phyloP scores from a whole-genome alignment of 2,329 filamentous ascomycete genomes.

The Stromatinia cepivora region DNA sequence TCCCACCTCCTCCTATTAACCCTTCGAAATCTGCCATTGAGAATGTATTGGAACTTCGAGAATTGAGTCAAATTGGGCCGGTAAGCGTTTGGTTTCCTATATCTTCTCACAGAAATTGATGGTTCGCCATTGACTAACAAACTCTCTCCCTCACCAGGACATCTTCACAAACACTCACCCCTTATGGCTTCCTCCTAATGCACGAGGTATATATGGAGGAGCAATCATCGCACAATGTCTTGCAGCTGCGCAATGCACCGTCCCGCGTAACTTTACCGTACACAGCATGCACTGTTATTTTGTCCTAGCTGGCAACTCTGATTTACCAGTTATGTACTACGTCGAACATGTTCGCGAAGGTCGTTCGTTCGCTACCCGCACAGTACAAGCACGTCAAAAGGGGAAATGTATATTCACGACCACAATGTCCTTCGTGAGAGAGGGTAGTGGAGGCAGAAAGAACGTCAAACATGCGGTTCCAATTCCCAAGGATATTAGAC shows the following conservation, averaged over 20 bases:
- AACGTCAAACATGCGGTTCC: conserved; percentile 65
- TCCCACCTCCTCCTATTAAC: conserved; percentile 73
- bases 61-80: conserved; percentile 72
- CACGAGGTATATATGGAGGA: conserved; percentile 90
- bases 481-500: conserved; percentile 51
- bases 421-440: conserved; percentile 82
- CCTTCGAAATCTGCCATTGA: conserved; percentile 77
- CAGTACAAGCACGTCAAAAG: conserved; percentile 90
- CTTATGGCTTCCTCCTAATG: conserved; percentile 88
- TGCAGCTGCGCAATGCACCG: conserved; percentile 82
- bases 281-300: conserved; percentile 99
- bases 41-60: conserved; percentile 83
- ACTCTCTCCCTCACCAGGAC: conserved; percentile 53
- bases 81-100: conserved; percentile 48
- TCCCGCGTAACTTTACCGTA: conserved; percentile 75
- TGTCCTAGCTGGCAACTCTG: conserved; percentile 81
- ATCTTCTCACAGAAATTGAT: conserved; percentile 22
- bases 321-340: conserved; percentile 88
- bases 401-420: conserved; percentile 93
- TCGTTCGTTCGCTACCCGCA: conserved; percentile 84
- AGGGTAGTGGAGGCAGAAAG: conserved; percentile 54
- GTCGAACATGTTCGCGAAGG: conserved; percentile 93
- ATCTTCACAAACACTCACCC: conserved; percentile 93
- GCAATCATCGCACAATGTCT: conserved; percentile 91
- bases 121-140: neutral